Base-by-base conservation (phyloP, 139 green algal species). In the Chlamydomonas eustigma region DNA sequence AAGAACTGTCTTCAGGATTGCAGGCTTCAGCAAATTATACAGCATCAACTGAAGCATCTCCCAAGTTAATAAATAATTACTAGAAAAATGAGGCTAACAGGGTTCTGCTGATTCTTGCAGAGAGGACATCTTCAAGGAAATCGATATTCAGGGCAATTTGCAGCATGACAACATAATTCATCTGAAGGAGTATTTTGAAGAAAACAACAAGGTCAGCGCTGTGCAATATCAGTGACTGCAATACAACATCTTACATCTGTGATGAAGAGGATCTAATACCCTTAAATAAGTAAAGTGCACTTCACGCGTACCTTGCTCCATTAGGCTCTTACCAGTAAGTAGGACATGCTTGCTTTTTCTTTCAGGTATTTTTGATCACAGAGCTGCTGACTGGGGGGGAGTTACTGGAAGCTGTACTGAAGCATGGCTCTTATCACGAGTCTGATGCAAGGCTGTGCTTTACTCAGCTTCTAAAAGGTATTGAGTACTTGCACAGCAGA, bases 71-170 rank as follows among this genome's bases (percentile, higher is more conserved):
- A 58, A 28, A 28, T 58, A 12, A 12, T 58, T 72, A 34, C 31
- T 33, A 72, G 65, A 44, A 44, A 18, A 28, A 18, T 18, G 12
- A 58, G 44, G 12, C 44, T 58, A 58, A 58, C 44, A 28, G 44
- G 44, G 18, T 58, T 18, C 44, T 58, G 22, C 52, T 68, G 34
- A 28, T 68, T 8, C 52, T 28, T 68, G 88, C 83, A 86, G 85
- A 0, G 89, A 90, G 64, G 92, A 97, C 86, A 93, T 97, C 28
- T 94, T 94, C 81, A 97, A 97, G 80, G 92, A 97, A 74, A 96
- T 97, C 69, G 89, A 95, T 75, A 94, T 97, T 31, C 77, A 95
- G 35, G 90, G 92, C 33, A 81, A 81, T 5, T 81, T 95, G 65
- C 81, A 93, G 75, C 91, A 97, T 70, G 71, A 86, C 22, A 95